Base-by-base conservation (phyloP, 2,329 filamentous ascomycete species). In the Ophiostoma australiae region DNA sequence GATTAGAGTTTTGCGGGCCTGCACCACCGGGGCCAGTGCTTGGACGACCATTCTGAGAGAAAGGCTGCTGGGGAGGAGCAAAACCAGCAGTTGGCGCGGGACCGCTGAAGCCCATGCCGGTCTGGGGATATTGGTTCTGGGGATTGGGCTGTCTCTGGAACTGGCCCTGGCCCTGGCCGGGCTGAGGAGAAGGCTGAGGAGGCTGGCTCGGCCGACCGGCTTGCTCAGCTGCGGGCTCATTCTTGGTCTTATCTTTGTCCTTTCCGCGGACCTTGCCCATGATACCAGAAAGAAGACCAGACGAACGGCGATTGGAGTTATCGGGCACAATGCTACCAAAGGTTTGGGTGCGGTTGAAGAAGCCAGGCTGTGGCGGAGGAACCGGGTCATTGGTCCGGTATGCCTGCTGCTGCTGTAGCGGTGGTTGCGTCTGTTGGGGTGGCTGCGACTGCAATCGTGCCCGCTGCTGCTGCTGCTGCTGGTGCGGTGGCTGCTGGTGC, bases 401-500 rank as follows among this genome's bases (percentile, higher is more conserved):
- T 27, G 11, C 23, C 70, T 55, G 70, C 33, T 37, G 69, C 31
- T 70, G 58, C 65, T 68, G 68, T 5, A 23, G 55, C 33, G 6
- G 63, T 48, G 48, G 67, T 10, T 69, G 69, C 68, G 77, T 76
- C 31, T 77, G 58, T 17, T 70, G 69, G 74, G 73, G 74, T 72
- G 66, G 70, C 35, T 39, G 41, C 41, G 3, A 41, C 31, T 44
- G 69, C 2, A 3, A 13, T 69, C 44, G 70, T 37, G 35, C 66
- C 52, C 68, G 58, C 65, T 70, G 68, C 4, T 41, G 52, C 33
- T 17, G 63, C 31, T 77, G 58, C 3, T 68, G 67, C 74, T 73
- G 74, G 41, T 69, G 71, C 17, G 63, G 70, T 31, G 70, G 71
- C 27, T 70, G 72, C n/a, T 55, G 67, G 5, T 67, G 69, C 55